Evolutionary conservation across 2,329 filamentous ascomycete species (phyloP).

Genomic region (Madurella fahalii): DNA sequence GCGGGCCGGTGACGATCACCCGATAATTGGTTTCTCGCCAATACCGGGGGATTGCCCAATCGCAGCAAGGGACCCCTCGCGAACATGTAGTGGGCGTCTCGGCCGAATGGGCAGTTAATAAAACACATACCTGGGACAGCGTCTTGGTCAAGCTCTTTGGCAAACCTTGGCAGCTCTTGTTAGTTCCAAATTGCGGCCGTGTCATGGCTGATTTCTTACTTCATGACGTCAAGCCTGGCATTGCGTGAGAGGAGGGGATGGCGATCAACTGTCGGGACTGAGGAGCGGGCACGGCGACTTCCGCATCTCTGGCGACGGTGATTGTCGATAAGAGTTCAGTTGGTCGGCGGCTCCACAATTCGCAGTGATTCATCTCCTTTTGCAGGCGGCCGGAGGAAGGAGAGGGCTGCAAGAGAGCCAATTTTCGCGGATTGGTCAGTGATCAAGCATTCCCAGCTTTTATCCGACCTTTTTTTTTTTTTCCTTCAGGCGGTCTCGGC

Average conservation of each 20-base stretch:
- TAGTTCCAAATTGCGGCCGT: constrained; percentile 8
- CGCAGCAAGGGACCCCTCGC: constrained; percentile 1
- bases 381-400: neutral
- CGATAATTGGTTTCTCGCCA: neutral
- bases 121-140: constrained; percentile 68
- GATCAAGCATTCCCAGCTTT: constrained; percentile 1
- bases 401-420: neutral
- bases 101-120: neutral
- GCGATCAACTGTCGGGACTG: neutral
- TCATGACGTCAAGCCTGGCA: constrained; percentile 27
- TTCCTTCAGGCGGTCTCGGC: no score
- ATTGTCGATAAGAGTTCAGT: neutral
- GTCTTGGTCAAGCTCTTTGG: constrained; percentile 78
- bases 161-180: constrained; percentile 52
- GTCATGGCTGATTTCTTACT: constrained; percentile 19
- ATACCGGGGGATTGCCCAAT: neutral
- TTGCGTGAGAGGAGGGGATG: constrained; percentile 6
- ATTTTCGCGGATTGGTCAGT: no score
- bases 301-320: neutral
- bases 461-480: constrained; percentile 2
- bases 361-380: neutral
- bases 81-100: constrained; percentile 12
- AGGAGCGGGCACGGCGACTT: neutral
- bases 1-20: constrained; percentile 7
- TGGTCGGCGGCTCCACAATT: neutral